Base-by-base conservation (phyloP, 2,329 filamentous ascomycete genomes). In the Hypocreales sp. region DNA sequence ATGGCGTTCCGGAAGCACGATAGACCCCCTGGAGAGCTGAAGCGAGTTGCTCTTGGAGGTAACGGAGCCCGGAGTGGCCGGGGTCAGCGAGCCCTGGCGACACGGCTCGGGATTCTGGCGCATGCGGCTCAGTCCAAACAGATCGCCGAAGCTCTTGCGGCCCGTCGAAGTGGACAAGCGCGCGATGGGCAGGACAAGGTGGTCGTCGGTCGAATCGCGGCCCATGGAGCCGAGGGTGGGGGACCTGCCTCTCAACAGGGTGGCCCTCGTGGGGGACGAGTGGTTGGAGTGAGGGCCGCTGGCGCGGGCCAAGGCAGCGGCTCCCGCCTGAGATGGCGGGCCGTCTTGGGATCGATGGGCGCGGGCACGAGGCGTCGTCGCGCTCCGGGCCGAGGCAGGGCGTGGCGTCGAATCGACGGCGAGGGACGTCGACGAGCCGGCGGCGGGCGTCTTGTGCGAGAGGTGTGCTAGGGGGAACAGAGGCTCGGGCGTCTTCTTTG, bases 131-230 rank as follows among this genome's bases (percentile, higher is more conserved):
- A 94, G 58, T 10, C 72, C 77, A 41, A 98, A 74, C 13, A 95
- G 60, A 39, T 93, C 90, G 28, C 86, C 83, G 41, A 98, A 83
- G 51, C 87, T 95, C 52, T 86, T 90, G 29, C 90, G 71, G 5
- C 86, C 84, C n/a, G 78, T 87, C 1, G 83, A 93, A 1, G 78
- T 82, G 1, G 86, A 93, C 5, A 73, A 86, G 27, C 84, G 67
- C n/a, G 72, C 53, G 15, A 69, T 68, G 4, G 74, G 73, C 4
- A 77, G 72, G 6, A 71, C 61, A 5, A 79, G 64, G 29, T 75
- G 71, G 19, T 78, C 71, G 34, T 83, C 80, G 29, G 74, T 72
- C 1, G 77, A 81, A 29, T 70, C 66, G 36, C 78, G 73, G 12
- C 76, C 72, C 23, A 87, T 53, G 1, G 87, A 95, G 42, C 80